phyloP scores from a whole-genome alignment of 805 yeast species.

The Wickerhamomyces canadensis region DNA sequence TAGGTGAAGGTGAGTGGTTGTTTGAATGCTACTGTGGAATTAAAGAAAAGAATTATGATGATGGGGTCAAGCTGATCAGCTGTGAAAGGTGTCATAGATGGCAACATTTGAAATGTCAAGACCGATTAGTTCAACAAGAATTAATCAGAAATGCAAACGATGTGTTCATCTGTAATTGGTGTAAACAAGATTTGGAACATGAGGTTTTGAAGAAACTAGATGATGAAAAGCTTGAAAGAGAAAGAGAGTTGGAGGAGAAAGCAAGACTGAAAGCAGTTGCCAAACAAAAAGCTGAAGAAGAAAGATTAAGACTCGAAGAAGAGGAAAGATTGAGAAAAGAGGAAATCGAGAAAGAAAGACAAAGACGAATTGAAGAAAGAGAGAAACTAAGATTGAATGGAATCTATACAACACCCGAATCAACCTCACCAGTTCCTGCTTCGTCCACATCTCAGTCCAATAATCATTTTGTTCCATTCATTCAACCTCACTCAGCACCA shows the following conservation, averaged over 20 bases:
- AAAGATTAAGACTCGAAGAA: conserved; percentile 8
- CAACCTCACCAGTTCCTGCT: neutral
- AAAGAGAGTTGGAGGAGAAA: conserved; percentile 18
- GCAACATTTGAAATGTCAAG: conserved; percentile 34
- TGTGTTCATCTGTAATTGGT: conserved; percentile 24
- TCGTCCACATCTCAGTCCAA: too few relatives aligned
- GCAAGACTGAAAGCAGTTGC: conserved; percentile 18
- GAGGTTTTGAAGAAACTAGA: conserved; percentile 18
- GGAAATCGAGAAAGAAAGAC: conserved; percentile 19
- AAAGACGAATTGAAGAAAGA: conserved; percentile 20
- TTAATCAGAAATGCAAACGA: conserved; percentile 21
- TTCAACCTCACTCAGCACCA: too few relatives aligned
- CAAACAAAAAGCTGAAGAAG: conserved; percentile 15
- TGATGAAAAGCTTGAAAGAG: conserved; percentile 14
- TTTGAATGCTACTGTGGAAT: conserved; percentile 35
- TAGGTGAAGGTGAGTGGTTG: conserved; percentile 32
- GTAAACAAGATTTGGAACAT: conserved; percentile 22
- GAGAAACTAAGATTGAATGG: conserved; percentile 12
- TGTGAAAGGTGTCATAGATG: conserved; percentile 33
- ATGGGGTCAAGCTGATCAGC: conserved; percentile 28
- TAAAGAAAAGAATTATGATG: conserved; percentile 29
- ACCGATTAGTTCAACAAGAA: conserved; percentile 22
- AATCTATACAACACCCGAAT: neutral
- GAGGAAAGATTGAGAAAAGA: conserved; percentile 16
- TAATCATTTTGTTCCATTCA: too few relatives aligned